Conservation (phyloP, 495 filamentous ascomycete genomes). For the Gamarada debralockiae region DNA sequence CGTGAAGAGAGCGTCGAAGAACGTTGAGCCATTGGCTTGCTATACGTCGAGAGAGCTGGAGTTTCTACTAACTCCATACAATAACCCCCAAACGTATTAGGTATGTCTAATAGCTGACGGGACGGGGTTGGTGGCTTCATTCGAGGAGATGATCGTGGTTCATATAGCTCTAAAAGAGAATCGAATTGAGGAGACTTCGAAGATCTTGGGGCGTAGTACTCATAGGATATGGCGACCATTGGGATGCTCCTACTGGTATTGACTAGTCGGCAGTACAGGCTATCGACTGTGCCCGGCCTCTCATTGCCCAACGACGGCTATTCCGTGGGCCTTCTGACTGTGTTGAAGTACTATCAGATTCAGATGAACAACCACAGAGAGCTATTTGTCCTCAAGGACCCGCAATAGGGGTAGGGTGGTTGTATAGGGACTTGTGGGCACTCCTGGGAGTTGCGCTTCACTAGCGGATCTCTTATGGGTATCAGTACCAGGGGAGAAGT, state of each 20-base stretch:
- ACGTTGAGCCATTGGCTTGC: constrained; percentile 21
- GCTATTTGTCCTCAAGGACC: constrained; percentile 17
- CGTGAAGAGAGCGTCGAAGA: constrained; percentile 17
- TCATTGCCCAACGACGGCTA: neutral
- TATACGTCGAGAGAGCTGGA: constrained; percentile 24
- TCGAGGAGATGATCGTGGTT: constrained; percentile 15
- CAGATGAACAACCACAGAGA: constrained; percentile 35
- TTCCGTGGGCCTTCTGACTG: constrained; percentile 35
- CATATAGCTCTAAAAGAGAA: constrained; percentile 15
- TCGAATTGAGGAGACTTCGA: constrained; percentile 14
- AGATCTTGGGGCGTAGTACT: constrained; percentile 13
- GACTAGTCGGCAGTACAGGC: constrained; percentile 12
- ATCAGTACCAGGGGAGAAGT: constrained; percentile 3
- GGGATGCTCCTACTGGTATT: neutral
- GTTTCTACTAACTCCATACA: constrained; percentile 26
- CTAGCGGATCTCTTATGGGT: constrained; percentile 11
- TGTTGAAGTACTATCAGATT: constrained; percentile 46
- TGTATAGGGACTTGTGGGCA: neutral
- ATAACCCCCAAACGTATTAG: constrained; percentile 12
- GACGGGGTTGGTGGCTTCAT: constrained; percentile 11
- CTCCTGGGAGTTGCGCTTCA: constrained; percentile 8
- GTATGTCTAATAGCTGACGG: constrained; percentile 16
- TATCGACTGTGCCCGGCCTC: constrained; percentile 18
- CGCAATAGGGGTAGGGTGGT: constrained; percentile 14
- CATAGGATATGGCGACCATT: constrained; percentile 7